Evolutionary conservation across 2,329 filamentous ascomycete species (phyloP).

Genomic region (Ascochyta koolunga): DNA sequence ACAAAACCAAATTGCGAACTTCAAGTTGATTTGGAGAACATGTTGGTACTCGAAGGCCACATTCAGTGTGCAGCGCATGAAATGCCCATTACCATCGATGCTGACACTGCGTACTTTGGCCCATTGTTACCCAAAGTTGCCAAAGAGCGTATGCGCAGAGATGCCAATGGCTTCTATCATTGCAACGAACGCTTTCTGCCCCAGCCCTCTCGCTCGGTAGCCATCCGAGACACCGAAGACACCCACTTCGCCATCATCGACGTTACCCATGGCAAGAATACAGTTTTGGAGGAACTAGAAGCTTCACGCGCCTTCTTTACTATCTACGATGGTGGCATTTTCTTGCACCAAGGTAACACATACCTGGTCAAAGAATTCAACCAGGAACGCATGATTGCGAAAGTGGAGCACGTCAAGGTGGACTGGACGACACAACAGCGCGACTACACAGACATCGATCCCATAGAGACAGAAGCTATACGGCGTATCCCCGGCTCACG

Average conservation of each 20-base stretch:
- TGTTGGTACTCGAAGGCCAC: conserved; percentile 90
- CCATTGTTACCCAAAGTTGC: conserved; percentile 73
- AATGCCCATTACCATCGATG: conserved; percentile 82
- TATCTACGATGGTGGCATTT: conserved; percentile 95
- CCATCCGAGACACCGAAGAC: conserved; percentile 87
- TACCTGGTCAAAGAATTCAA: conserved; percentile 91
- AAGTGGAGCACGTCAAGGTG: conserved; percentile 86
- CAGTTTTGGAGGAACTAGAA: conserved; percentile 93
- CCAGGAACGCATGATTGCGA: conserved; percentile 79
- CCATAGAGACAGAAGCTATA: conserved; percentile 88
- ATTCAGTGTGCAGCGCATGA: conserved; percentile 95
- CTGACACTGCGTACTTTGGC: conserved; percentile 82
- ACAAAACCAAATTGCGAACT: conserved; percentile 87
- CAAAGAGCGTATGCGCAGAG: conserved; percentile 73
- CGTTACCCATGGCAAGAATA: conserved; percentile 79
- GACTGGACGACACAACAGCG: conserved; percentile 95
- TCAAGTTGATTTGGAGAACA: conserved; percentile 89
- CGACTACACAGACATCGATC: conserved; percentile 93
- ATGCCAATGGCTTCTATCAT: conserved; percentile 83
- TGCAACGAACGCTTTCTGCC: conserved; percentile 89
- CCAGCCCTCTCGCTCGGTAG: conserved; percentile 78
- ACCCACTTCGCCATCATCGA: conserved; percentile 95
- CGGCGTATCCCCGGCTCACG: conserved; percentile 69
- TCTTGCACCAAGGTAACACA: conserved; percentile 91
- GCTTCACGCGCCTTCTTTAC: conserved; percentile 94